A percentile compares a stretch with the other conserved stretches of the same genome.
phyloP scores from a whole-genome alignment of 2,329 filamentous ascomycete genomes.

The Xylaria sp. region DNA sequence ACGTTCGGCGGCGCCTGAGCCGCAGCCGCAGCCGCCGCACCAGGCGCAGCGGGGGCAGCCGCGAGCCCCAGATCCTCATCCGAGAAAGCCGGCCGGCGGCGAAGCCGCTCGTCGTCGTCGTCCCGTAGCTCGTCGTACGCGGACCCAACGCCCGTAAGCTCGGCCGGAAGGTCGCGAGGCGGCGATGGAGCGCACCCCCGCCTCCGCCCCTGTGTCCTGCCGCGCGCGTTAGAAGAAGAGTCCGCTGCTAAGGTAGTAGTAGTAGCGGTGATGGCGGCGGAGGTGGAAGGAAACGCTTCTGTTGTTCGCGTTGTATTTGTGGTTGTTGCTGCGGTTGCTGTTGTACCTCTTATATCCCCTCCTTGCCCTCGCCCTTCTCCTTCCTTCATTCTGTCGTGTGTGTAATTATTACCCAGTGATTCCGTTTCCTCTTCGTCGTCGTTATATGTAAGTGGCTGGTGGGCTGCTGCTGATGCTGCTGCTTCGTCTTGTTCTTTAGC shows the following conservation, averaged over 20 bases:
- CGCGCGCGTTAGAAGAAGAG: too few relatives aligned
- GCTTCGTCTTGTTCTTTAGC: too few relatives aligned
- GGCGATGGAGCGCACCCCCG: not conserved
- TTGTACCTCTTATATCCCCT: too few relatives aligned
- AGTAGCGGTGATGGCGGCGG: slow-evolving; percentile 3
- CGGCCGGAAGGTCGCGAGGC: slow-evolving; percentile 20
- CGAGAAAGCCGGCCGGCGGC: slow-evolving; percentile 22
- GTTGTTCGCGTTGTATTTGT: slow-evolving; percentile 30
- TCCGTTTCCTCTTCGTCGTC: slow-evolving; percentile 9
- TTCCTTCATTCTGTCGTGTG: slow-evolving; percentile 26
- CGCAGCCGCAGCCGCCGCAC: slow-evolving; percentile 18
- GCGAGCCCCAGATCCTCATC: slow-evolving; percentile 29
- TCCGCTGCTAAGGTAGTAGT: too few relatives aligned
- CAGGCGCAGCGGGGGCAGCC: slow-evolving; percentile 17
- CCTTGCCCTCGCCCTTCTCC: too few relatives aligned
- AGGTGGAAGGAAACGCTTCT: slow-evolving; percentile 18
- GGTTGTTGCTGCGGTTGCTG: too few relatives aligned
- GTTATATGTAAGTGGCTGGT: slow-evolving; percentile 6
- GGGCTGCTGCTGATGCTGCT: not conserved
- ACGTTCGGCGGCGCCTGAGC: not conserved
- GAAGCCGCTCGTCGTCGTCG: slow-evolving; percentile 25
- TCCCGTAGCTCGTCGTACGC: slow-evolving; percentile 21
- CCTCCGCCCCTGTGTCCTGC: too few relatives aligned
- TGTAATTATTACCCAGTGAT: slow-evolving; percentile 15
- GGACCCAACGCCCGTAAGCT: slow-evolving; percentile 25